phyloP scores from a whole-genome alignment of 768 basidiomycete species.

The Tephrocybe sp. region DNA sequence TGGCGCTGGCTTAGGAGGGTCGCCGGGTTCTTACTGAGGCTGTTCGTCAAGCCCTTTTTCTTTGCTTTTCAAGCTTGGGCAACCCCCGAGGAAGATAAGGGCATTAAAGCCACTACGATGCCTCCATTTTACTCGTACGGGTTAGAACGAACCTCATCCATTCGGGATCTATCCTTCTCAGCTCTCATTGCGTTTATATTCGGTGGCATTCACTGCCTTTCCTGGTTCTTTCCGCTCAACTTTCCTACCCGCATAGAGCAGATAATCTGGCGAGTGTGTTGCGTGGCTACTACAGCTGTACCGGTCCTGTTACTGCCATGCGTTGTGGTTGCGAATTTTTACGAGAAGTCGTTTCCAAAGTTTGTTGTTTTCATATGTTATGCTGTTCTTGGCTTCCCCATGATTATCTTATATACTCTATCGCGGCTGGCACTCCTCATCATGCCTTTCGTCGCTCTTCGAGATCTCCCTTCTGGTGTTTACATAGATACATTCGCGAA shows the following conservation, averaged over 20 bases:
- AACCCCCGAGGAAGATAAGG: not conserved
- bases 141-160: not conserved
- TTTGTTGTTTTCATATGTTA: not conserved
- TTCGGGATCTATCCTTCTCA: not conserved
- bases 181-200: not conserved
- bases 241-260: conserved; percentile 19
- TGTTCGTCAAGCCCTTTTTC: not conserved
- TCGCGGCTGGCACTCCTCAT: not conserved
- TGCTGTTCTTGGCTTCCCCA: not conserved
- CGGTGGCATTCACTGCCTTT: not conserved
- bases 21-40: not conserved
- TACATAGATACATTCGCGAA: not conserved
- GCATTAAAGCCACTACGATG: not conserved
- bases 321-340: not conserved
- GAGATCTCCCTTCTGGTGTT: not conserved
- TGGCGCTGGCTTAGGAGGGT: not conserved
- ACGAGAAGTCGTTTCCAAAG: not conserved
- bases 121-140: conserved; percentile 1
- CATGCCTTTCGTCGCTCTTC: not conserved
- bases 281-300: conserved; percentile 11
- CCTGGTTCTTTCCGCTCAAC: conserved; percentile 16
- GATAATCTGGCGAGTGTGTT: conserved; percentile 22
- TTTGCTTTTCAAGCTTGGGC: not conserved
- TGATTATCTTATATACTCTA: not conserved
- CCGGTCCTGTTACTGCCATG: conserved; percentile 6